Base-by-base conservation (phyloP, 2,329 filamentous ascomycete species). In the Penicillium italicum region DNA sequence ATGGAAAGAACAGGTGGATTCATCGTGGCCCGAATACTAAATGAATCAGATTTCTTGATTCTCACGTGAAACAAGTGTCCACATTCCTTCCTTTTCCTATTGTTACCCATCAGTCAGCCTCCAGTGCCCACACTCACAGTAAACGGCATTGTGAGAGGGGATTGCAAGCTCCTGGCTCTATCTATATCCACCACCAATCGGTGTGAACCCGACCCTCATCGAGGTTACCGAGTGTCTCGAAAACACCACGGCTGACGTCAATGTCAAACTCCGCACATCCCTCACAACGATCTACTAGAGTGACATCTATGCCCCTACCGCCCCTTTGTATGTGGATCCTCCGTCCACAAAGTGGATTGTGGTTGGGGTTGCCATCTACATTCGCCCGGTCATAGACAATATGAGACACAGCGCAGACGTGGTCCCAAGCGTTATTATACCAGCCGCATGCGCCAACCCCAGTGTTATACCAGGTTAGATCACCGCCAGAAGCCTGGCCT, bases 361-460 rank as follows among this genome's bases (percentile, higher is more conserved):
- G 68, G 67, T 90, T 90, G 0, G 82, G 80, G 66, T 85, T 77
- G 2, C 80, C 67, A 1, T 78, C 75, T 24, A 76, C 79, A 8
- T 71, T 70, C 1, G 77, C 77, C 0, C 83, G 79, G 69, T 91
- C 88, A 66, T 84, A 93, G 5, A 89, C 68, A n/a, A 79, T 66
- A 64, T 86, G 82, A 2, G 86, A 87, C 0, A 93, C 79, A 0
- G 89, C 83, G 34, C 83, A 86, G 38, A 92, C 82, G 54, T 80
- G 67, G 54, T 91, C 86, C 8, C 69, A 72, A 8, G 78, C 75
- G 1, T 68, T 72, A 50, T 82, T 84, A 1, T 73, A 78, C 31
- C 80, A 72, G 5, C 89, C 89, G 68, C 90, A 93, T 0, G 88
- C 85, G 12, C 89, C 89, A 4, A 90, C 77, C 0, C 72, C 82